Conservation (phyloP, 2,329 filamentous ascomycete genomes). For the Fusarium drepaniforme region DNA sequence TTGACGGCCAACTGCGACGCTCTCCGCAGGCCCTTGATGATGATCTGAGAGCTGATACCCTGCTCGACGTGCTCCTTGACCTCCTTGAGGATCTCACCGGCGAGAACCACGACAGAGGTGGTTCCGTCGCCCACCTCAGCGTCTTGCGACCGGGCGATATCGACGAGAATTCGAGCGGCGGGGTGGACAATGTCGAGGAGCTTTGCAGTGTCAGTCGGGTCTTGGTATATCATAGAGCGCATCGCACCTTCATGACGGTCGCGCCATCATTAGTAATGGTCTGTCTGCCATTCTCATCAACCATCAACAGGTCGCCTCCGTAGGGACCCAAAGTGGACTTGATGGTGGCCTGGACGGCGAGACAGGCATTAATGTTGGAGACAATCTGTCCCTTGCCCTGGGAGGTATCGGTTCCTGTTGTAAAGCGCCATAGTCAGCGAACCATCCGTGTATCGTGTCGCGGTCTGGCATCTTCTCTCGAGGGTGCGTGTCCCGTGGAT, state of each 20-base stretch:
- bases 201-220: constrained; percentile 56
- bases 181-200: constrained; percentile 99
- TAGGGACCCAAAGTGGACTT: constrained; percentile 97
- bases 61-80: constrained; percentile 96
- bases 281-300: constrained; percentile 94
- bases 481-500: constrained; percentile 28
- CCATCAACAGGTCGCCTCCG: constrained; percentile 94
- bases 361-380: constrained; percentile 98
- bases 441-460: constrained; percentile 3
- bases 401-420: constrained; percentile 91
- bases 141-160: constrained; percentile 98
- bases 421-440: constrained; percentile 33
- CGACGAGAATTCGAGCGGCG: constrained; percentile 95
- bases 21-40: constrained; percentile 94
- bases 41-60: constrained; percentile 96
- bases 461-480: constrained; percentile 20
- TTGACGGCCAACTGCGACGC: constrained; percentile 93
- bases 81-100: constrained; percentile 98
- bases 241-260: constrained; percentile 93
- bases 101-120: constrained; percentile 95
- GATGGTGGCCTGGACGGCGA: constrained; percentile 95
- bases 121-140: constrained; percentile 99
- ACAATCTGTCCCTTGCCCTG: constrained; percentile 97
- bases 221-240: background rate
- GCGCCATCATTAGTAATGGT: constrained; percentile 99